Conservation (phyloP, 1,139 yeast species). For the Lodderomyces margitis region DNA sequence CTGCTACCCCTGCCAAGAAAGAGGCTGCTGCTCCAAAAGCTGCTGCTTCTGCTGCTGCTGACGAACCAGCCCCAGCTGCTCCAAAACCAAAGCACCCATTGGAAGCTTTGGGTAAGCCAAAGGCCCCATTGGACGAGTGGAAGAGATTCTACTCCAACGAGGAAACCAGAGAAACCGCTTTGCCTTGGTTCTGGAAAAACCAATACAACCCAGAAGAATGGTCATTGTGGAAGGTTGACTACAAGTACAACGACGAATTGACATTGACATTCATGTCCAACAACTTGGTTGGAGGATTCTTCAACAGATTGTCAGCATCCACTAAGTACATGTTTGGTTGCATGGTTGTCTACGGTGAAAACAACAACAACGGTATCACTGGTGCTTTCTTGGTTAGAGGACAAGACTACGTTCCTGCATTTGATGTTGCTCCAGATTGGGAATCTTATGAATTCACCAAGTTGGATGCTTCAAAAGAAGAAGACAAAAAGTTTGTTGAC, state of each 20-base stretch:
- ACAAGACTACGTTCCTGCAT: constrained; percentile 86
- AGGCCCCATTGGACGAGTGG: constrained; percentile 84
- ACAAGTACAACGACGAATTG: constrained; percentile 97
- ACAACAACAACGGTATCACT: constrained; percentile 96
- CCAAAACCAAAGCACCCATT: constrained; percentile 91
- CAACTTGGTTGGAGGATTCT: constrained; percentile 98
- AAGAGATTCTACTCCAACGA: constrained; percentile 96
- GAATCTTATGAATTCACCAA: constrained; percentile 57
- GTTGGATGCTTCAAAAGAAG: constrained; percentile 40
- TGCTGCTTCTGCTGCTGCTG: constrained; percentile 46
- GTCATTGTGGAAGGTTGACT: constrained; percentile 94
- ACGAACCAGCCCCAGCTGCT: constrained; percentile 33
- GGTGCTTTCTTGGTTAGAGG: constrained; percentile 97
- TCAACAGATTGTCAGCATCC: constrained; percentile 90
- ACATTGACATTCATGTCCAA: constrained; percentile 97
- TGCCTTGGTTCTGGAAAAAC: constrained; percentile 97
- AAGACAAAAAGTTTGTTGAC: constrained; percentile 39
- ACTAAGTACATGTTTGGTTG: constrained; percentile 93
- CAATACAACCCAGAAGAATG: constrained; percentile 90
- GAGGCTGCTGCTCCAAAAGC: constrained; percentile 32
- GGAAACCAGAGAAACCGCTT: constrained; percentile 91
- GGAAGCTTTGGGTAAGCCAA: constrained; percentile 75
- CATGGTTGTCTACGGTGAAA: constrained; percentile 95
- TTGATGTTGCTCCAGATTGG: constrained; percentile 99
- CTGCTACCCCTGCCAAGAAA: constrained; percentile 38